A percentile compares a stretch with the other conserved stretches of the same genome.
Evolutionary conservation across 2,329 filamentous ascomycete species (phyloP).

Genomic region (Verticillium dahliae): DNA sequence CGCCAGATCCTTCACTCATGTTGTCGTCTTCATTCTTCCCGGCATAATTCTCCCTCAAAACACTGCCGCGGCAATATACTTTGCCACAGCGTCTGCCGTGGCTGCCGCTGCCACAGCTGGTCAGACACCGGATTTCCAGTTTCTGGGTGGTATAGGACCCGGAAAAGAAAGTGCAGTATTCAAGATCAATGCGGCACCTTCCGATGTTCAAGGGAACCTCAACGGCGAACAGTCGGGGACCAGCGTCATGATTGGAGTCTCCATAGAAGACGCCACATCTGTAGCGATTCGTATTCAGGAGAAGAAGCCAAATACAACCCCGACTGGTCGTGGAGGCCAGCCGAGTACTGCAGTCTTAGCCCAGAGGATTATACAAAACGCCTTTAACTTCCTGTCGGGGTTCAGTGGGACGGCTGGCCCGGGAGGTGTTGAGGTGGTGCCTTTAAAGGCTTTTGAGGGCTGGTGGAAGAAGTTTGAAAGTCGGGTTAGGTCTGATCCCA

Average conservation of each 20-base stretch:
- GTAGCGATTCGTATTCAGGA: conserved; percentile 64
- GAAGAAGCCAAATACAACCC: conserved; percentile 29
- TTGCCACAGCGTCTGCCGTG: conserved; percentile 48
- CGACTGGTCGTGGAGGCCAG: conserved; percentile 19
- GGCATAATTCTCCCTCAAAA: conserved; percentile 64
- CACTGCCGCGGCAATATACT: conserved; percentile 84
- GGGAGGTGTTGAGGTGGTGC: conserved; percentile 75
- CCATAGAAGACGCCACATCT: conserved; percentile 67
- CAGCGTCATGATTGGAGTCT: conserved; percentile 72
- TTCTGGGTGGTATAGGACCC: conserved; percentile 82
- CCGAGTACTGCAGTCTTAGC: conserved; percentile 73
- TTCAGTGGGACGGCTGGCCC: conserved; percentile 62
- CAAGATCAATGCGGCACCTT: conserved; percentile 48
- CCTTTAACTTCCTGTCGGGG: conserved; percentile 90
- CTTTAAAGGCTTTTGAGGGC: conserved; percentile 89
- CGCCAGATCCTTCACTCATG: conserved; percentile 62
- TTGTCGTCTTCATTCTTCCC: conserved; percentile 85
- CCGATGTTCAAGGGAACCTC: conserved; percentile 13
- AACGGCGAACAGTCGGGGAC: conserved; percentile 10
- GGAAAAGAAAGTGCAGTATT: conserved; percentile 93
- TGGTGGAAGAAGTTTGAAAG: conserved; percentile 98
- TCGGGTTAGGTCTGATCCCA: conserved; percentile 76
- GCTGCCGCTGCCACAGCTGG: conserved; percentile 31
- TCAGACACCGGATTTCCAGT: conserved; percentile 58
- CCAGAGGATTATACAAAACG: conserved; percentile 91